Conservation (phyloP, 2,329 filamentous ascomycete genomes). For the Penicillium sclerotigenum region DNA sequence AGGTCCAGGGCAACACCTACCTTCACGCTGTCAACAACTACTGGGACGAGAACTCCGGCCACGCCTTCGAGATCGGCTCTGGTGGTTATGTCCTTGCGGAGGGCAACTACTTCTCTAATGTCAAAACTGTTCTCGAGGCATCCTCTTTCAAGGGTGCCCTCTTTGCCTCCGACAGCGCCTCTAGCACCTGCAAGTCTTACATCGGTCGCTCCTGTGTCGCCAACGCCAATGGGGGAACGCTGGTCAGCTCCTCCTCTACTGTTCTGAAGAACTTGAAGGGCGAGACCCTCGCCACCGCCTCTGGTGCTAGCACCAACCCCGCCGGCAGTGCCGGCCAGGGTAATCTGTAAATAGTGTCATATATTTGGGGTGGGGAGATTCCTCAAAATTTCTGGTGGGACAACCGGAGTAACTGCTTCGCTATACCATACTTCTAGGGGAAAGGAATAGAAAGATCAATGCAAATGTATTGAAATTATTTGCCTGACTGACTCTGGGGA, state of each 20-base stretch:
- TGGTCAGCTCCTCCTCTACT: neutral
- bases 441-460: neutral
- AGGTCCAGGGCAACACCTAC: slow-evolving; percentile 5
- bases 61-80: slow-evolving; percentile 5
- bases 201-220: slow-evolving; percentile 5
- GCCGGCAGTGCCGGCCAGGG: slow-evolving; percentile 6
- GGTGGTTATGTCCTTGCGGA: slow-evolving; percentile 1
- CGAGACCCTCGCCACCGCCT: neutral
- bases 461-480: neutral
- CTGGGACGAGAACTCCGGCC: slow-evolving; percentile 3
- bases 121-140: neutral
- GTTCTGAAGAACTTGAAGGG: neutral
- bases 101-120: slow-evolving; percentile 6
- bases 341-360: neutral
- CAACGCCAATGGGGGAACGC: neutral
- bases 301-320: neutral
- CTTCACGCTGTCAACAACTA: slow-evolving; percentile 11
- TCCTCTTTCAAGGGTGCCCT: neutral
- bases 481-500: neutral
- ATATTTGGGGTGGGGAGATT: neutral
- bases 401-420: neutral
- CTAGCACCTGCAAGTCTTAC: neutral
- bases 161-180: neutral
- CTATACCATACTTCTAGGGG: neutral
- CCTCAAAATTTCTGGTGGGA: neutral